These are phyloP conservation scores for Dentipellis sp. DNA, from an alignment of 768 basidiomycete genomes.

Conservation along the genomic window DNA sequence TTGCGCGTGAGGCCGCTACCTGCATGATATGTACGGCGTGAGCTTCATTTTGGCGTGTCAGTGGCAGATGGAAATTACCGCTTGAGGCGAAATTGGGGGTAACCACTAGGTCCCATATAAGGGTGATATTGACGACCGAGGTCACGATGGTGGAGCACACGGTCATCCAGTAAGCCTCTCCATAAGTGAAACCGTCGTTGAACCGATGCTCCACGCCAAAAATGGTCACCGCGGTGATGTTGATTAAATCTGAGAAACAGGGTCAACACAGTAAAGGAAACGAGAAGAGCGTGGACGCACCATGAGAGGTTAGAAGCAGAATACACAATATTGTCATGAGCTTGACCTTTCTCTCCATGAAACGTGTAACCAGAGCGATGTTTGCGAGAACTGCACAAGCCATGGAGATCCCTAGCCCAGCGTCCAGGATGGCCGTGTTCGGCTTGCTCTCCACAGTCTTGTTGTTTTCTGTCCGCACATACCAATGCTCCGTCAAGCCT, in stretches of 20 bases:
- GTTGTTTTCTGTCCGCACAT: slow-evolving; percentile 43
- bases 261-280: background rate
- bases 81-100: slow-evolving; percentile 56
- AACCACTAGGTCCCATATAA: slow-evolving; percentile 49
- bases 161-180: slow-evolving; percentile 64
- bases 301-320: slow-evolving; percentile 59
- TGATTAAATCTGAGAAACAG: slow-evolving; percentile 49
- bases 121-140: slow-evolving; percentile 53
- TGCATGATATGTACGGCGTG: slow-evolving; percentile 18
- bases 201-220: slow-evolving; percentile 58
- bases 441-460: slow-evolving; percentile 34
- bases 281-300: slow-evolving; percentile 27
- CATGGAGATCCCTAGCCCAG: slow-evolving; percentile 60
- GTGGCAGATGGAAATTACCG: slow-evolving; percentile 30
- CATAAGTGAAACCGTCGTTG: slow-evolving; percentile 62
- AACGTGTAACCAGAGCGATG: slow-evolving; percentile 54
- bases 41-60: background rate
- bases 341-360: slow-evolving; percentile 60
- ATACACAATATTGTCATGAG: slow-evolving; percentile 55
- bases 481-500: slow-evolving; percentile 70
- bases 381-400: slow-evolving; percentile 62
- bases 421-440: slow-evolving; percentile 50
- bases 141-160: slow-evolving; percentile 67
- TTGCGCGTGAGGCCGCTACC: slow-evolving; percentile 75
- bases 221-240: slow-evolving; percentile 43